Conservation (phyloP, 169 alveolate genomes). For the Plasmodium gonderi region DNA sequence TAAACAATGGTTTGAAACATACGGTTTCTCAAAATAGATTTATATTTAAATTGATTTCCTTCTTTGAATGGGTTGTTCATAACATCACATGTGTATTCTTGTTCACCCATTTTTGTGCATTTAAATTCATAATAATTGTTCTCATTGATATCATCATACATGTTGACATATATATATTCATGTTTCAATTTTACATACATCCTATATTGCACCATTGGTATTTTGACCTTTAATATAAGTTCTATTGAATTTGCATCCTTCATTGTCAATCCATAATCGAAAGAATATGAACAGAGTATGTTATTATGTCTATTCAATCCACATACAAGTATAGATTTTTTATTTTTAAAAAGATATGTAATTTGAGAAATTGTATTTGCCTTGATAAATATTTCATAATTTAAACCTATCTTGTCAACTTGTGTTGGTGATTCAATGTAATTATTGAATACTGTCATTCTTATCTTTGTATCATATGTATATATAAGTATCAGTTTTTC, state of each 20-base stretch:
- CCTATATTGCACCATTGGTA: slow-evolving; percentile 22
- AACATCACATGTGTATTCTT: slow-evolving; percentile 19
- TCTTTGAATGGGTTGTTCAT: slow-evolving; percentile 16
- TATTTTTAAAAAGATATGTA: slow-evolving; percentile 27
- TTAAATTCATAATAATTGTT: slow-evolving; percentile 31
- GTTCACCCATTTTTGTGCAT: background rate
- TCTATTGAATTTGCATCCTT: slow-evolving; percentile 26
- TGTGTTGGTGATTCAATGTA: slow-evolving; percentile 19
- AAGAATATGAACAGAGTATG: slow-evolving; percentile 34
- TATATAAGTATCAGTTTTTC: slow-evolving; percentile 21
- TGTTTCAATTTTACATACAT: slow-evolving; percentile 3
- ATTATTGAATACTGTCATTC: slow-evolving; percentile 34
- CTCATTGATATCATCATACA: slow-evolving; percentile 14
- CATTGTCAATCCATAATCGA: slow-evolving; percentile 48
- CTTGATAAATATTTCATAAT: slow-evolving; percentile 8
- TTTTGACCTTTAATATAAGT: slow-evolving; percentile 7
- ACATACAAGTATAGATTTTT: slow-evolving; percentile 17
- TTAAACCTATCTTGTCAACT: background rate
- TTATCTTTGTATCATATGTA: background rate
- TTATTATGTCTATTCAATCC: slow-evolving; percentile 26
- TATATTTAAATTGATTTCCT: slow-evolving; percentile 7
- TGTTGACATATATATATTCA: slow-evolving; percentile 15
- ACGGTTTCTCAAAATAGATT: background rate
- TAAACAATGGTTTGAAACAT: slow-evolving; percentile 5
- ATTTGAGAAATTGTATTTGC: background rate